A percentile compares a stretch with the other conserved stretches of the same genome.
phyloP scores from a whole-genome alignment of 805 yeast species.

The Yarrowia porcina region DNA sequence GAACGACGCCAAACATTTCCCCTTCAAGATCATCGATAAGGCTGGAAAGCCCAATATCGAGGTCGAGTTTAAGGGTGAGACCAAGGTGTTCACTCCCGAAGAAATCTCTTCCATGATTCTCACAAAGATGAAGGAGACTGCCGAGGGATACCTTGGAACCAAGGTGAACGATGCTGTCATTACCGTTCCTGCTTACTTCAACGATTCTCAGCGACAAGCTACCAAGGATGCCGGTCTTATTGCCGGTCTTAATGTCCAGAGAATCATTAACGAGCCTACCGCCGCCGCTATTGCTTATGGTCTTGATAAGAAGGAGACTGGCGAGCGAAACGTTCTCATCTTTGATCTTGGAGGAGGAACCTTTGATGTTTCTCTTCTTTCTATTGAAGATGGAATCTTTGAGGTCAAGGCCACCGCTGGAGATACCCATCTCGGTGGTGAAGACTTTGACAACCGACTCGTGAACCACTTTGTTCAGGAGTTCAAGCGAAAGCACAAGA shows the following conservation, averaged over 20 bases:
- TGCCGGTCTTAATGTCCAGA: background rate
- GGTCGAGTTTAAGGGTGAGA: background rate
- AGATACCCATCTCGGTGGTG: background rate
- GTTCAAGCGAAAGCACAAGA: constrained; percentile 7
- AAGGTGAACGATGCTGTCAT: constrained; percentile 9
- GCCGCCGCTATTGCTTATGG: background rate
- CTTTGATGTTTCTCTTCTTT: background rate
- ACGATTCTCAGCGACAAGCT: constrained; percentile 1
- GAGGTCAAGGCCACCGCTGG: constrained; percentile 4
- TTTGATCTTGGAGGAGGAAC: constrained; percentile 5
- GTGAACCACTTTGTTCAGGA: constrained; percentile 9
- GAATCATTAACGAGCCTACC: background rate
- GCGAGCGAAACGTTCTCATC: background rate
- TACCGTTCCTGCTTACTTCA: background rate
- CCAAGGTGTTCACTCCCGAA: background rate
- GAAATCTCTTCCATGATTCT: background rate
- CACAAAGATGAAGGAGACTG: background rate
- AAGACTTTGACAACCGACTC: constrained; percentile 6
- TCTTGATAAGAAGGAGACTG: background rate
- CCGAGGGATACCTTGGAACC: constrained; percentile 1
- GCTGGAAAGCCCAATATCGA: constrained; percentile 1
- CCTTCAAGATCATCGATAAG: constrained; percentile 3
- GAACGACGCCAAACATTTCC: constrained; percentile 1
- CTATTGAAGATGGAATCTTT: background rate
- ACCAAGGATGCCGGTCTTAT: background rate